Conservation (phyloP, 2,329 filamentous ascomycete species). For the Thelonectria olida region DNA sequence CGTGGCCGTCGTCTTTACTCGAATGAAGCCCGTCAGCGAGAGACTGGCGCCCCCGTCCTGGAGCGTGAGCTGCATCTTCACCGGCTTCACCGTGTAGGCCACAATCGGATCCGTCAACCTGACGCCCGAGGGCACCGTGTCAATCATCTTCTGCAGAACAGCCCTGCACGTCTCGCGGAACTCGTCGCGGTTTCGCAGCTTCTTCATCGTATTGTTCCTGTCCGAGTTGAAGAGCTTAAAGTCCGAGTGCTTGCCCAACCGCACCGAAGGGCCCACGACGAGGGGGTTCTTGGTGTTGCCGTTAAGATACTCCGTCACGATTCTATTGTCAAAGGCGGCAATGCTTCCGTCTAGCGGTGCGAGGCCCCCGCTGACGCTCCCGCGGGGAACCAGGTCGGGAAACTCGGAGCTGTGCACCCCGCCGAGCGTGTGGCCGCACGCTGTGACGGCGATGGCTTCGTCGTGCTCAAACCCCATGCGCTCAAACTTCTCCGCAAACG, state of each 20-base stretch:
- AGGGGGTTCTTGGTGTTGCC: conserved; percentile 64
- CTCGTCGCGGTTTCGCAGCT: conserved; percentile 53
- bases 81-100: conserved; percentile 69
- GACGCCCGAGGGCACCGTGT: conserved; percentile 63
- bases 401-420: conserved; percentile 66
- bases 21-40: conserved; percentile 63
- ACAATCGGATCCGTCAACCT: conserved; percentile 60
- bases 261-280: conserved; percentile 59
- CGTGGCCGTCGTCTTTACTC: conserved; percentile 62
- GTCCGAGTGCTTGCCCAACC: conserved; percentile 60
- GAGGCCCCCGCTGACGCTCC: conserved; percentile 54
- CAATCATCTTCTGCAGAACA: conserved; percentile 68
- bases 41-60: conserved; percentile 58
- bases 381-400: conserved; percentile 59
- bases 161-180: conserved; percentile 60
- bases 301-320: conserved; percentile 65
- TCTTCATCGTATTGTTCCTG: conserved; percentile 62
- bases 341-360: conserved; percentile 57
- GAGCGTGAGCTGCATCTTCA: conserved; percentile 64
- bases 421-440: conserved; percentile 70
- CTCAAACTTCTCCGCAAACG: conserved; percentile 63
- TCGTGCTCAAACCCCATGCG: conserved; percentile 65
- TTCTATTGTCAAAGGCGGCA: conserved; percentile 62
- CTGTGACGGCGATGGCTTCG: conserved; percentile 69
- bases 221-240: conserved; percentile 65